Percentiles rank a stretch among this genome's conserved stretches.
Evolutionary conservation across 257 asterid genomes (phyloP).

Genomic region (Penstemon barbatus): DNA sequence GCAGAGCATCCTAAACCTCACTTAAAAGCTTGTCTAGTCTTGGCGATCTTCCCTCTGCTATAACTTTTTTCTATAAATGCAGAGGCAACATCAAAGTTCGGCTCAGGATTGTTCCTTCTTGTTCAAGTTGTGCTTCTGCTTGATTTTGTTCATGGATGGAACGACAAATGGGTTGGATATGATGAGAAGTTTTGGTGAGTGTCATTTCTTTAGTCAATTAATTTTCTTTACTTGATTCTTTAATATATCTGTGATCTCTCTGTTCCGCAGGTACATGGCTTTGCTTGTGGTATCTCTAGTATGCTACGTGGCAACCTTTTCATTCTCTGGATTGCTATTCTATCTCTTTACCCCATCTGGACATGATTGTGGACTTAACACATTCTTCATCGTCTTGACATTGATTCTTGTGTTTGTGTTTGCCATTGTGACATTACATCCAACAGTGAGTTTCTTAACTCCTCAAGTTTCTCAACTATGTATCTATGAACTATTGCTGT

Average conservation of each 20-base stretch:
- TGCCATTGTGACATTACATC: slow-evolving; percentile 80
- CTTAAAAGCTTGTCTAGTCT: not conserved
- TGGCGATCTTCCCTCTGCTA: not conserved
- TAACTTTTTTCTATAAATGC: slow-evolving; percentile 38
- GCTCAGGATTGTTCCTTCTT: slow-evolving; percentile 89
- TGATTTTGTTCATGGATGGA: slow-evolving; percentile 94
- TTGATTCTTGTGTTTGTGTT: slow-evolving; percentile 64
- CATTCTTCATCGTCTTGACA: slow-evolving; percentile 77
- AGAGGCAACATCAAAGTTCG: slow-evolving; percentile 90
- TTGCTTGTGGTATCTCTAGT: slow-evolving; percentile 83
- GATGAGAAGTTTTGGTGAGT: slow-evolving; percentile 89
- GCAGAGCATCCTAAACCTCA: slow-evolving; percentile 1
- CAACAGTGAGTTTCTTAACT: slow-evolving; percentile 59
- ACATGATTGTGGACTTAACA: slow-evolving; percentile 90
- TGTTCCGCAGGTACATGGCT: slow-evolving; percentile 69
- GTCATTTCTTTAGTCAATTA: not conserved
- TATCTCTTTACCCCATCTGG: slow-evolving; percentile 84
- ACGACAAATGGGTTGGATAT: slow-evolving; percentile 95
- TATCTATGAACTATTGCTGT: slow-evolving; percentile 3
- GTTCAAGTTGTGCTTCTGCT: slow-evolving; percentile 92
- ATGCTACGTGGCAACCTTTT: slow-evolving; percentile 74
- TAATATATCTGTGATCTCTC: not conserved
- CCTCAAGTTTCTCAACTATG: not conserved
- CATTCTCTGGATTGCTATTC: slow-evolving; percentile 83
- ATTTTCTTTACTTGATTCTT: no score